Evolutionary conservation across 2,329 filamentous ascomycete species (phyloP).

Genomic region (Aureobasidium sp.): DNA sequence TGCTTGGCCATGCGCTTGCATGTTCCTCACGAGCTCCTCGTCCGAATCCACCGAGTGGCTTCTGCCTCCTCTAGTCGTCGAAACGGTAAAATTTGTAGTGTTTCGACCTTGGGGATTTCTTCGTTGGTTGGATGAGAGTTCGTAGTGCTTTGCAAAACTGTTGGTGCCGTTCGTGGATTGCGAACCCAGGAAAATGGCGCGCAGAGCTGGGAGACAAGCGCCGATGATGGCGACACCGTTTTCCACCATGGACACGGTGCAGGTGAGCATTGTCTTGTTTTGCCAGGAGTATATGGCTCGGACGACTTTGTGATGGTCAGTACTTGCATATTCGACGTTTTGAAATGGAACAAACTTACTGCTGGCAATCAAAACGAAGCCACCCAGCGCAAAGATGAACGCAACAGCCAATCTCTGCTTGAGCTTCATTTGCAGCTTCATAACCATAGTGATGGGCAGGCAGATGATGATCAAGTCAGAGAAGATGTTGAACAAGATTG

Average conservation of each 20-base stretch:
- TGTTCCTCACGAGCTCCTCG: conserved; percentile 6
- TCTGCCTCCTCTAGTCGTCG: background rate
- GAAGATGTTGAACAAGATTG: conserved; percentile 13
- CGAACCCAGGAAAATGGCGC: conserved; percentile 3
- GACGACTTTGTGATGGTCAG: background rate
- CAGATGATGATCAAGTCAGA: conserved; percentile 9
- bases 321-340: background rate
- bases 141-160: conserved; percentile 11
- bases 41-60: background rate
- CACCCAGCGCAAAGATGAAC: conserved; percentile 5
- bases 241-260: conserved; percentile 10
- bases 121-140: conserved; percentile 2
- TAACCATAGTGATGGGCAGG: conserved; percentile 13
- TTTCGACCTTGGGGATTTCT: background rate
- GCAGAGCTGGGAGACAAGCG: conserved; percentile 6
- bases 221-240: conserved; percentile 14
- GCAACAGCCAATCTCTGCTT: conserved; percentile 1
- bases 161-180: background rate
- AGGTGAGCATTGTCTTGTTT: conserved; percentile 12
- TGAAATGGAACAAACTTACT: background rate
- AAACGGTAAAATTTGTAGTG: background rate
- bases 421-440: conserved; percentile 11
- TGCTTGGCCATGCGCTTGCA: conserved; percentile 10
- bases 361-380: conserved; percentile 9
- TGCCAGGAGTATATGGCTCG: conserved; percentile 10